phyloP scores from a whole-genome alignment of 768 basidiomycete genomes.

The Mycena pura region DNA sequence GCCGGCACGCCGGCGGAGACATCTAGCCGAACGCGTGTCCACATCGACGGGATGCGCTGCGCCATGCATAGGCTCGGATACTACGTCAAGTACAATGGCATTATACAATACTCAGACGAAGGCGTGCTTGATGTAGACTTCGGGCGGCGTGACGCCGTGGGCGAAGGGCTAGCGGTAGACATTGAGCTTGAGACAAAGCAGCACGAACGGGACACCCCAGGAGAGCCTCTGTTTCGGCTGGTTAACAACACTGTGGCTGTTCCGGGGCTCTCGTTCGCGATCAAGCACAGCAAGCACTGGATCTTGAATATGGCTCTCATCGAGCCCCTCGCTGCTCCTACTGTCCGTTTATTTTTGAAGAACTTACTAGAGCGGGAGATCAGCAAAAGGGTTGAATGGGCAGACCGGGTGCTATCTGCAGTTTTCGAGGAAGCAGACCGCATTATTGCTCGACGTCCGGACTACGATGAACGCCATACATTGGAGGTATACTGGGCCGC shows the following conservation, averaged over 20 bases:
- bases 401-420: conserved; percentile 37
- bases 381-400: conserved; percentile 30
- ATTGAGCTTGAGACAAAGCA: conserved; percentile 39
- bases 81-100: conserved; percentile 41
- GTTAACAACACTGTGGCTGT: conserved; percentile 37
- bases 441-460: conserved; percentile 5
- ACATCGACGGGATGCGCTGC: conserved; percentile 44
- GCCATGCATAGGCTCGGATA: conserved; percentile 44
- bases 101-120: conserved; percentile 45
- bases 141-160: conserved; percentile 26
- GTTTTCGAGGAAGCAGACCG: conserved; percentile 31
- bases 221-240: conserved; percentile 39
- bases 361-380: conserved; percentile 37
- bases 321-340: conserved; percentile 43
- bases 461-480: conserved; percentile 18
- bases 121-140: conserved; percentile 44
- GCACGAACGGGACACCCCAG: conserved; percentile 17
- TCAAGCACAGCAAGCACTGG: conserved; percentile 47
- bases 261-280: conserved; percentile 37
- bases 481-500: conserved; percentile 39
- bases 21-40: conserved; percentile 32
- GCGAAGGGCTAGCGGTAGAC: conserved; percentile 37
- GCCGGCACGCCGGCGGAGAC: conserved; percentile 23
- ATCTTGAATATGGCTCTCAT: conserved; percentile 45
- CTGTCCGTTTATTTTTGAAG: conserved; percentile 36